Base-by-base conservation (phyloP, 2,329 filamentous ascomycete genomes). In the Microdochium nivale region DNA sequence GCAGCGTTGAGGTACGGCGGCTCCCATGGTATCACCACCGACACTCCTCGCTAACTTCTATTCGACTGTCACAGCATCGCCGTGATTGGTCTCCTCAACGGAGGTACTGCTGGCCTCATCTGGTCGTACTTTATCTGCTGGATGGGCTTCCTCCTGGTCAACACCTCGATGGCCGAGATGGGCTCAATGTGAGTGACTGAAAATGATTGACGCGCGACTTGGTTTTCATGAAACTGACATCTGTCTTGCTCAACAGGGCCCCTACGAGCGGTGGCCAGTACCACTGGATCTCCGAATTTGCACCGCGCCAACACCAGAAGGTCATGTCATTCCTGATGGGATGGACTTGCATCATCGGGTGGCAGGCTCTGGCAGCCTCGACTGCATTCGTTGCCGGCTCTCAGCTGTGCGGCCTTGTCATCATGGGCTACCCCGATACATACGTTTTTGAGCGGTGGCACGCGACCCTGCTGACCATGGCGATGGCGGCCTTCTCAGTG, bases 201-300 rank as follows among this genome's bases (percentile, higher is more conserved):
- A 7, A 16, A 37, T 5, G 27, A 30, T 30, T 30, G 5, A 5
- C 5, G 5, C 27, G 27, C 27, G 27, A 30, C 27, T 30, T 5
- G 27, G 11, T 11, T 30, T 11, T 11, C 27, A 5, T 30, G 5
- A 11, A 11, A 30, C 27, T 30, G 27, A 30, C 7, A 19, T 16
- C 25, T 3, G 23, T 19, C 1, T 30, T 30, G n/a, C 11, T 37
- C 14, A 7, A 37, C 47, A 72, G 66, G 68, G 77, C 77, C 2
- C 79, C 79, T 0, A 82, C 77, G 0, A 72, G 73, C 7, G 78
- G 79, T 23, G 79, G 79, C 1, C 78, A 82, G 56, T 81, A 81
- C 54, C 76, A 80, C 56, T 81, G 77, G 77, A 76, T 80, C 1
- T 78, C 72, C 1, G 76, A 79, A 49, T 79, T 80, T 53, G 71